phyloP scores from a whole-genome alignment of 2,329 filamentous ascomycete species.

The Monosporascus ibericus region DNA sequence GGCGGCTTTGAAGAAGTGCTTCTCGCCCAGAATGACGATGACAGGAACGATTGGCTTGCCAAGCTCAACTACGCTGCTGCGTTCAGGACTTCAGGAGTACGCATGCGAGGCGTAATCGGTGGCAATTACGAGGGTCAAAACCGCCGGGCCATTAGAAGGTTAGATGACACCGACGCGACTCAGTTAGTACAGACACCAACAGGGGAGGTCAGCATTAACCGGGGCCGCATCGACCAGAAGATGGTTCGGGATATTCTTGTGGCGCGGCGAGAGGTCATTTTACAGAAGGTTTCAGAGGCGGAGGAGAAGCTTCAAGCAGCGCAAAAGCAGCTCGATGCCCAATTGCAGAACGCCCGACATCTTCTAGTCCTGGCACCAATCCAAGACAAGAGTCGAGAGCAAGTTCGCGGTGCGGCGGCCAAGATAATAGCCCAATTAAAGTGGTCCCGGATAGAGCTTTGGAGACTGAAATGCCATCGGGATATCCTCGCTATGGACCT shows the following conservation, averaged over 20 bases:
- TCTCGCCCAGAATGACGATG: constrained; percentile 80
- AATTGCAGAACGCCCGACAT: constrained; percentile 85
- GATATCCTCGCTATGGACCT: constrained; percentile 83
- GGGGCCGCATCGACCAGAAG: constrained; percentile 69
- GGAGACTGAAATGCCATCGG: constrained; percentile 83
- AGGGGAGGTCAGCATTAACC: constrained; percentile 68
- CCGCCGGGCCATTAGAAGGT: constrained; percentile 63
- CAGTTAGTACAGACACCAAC: constrained; percentile 62
- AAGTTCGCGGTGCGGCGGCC: constrained; percentile 77
- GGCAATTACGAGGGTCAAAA: constrained; percentile 80
- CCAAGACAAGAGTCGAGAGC: constrained; percentile 81
- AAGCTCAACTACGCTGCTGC: constrained; percentile 95
- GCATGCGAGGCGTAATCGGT: constrained; percentile 81
- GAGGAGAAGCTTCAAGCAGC: constrained; percentile 69
- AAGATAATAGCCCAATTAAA: constrained; percentile 83
- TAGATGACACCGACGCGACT: constrained; percentile 57
- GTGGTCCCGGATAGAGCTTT: constrained; percentile 91
- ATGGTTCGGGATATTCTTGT: constrained; percentile 81
- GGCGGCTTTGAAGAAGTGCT: constrained; percentile 86
- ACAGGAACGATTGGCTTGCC: constrained; percentile 94
- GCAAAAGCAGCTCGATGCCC: constrained; percentile 73
- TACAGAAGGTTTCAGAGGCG: constrained; percentile 74
- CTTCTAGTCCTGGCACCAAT: constrained; percentile 84
- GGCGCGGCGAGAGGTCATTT: constrained; percentile 76
- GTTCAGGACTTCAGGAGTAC: constrained; percentile 84